A percentile compares a stretch with the other conserved stretches of the same genome.
Evolutionary conservation across 129 eudicot species (phyloP).

Genomic region (Solidago caesia): DNA sequence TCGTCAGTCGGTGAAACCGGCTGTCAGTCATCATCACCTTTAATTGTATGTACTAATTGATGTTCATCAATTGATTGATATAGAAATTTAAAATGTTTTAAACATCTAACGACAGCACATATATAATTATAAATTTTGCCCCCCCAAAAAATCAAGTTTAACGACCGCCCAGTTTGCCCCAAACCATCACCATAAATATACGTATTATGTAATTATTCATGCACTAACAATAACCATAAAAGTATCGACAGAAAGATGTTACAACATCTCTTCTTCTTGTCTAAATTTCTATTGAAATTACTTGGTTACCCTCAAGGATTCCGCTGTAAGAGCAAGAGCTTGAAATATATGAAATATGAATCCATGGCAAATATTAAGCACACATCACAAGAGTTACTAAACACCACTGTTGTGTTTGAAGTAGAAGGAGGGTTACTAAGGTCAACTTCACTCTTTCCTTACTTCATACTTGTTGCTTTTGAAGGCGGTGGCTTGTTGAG

Average conservation of each 20-base stretch:
- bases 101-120: too few relatives aligned
- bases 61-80: too few relatives aligned
- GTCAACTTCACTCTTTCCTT: constrained; percentile 56
- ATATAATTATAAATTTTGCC: too few relatives aligned
- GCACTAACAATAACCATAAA: constrained; percentile 10
- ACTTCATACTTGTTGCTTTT: constrained; percentile 71
- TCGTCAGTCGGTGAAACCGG: too few relatives aligned
- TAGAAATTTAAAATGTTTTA: too few relatives aligned
- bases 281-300: constrained; percentile 32
- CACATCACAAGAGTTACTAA: constrained; percentile 24
- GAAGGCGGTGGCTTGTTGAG: constrained; percentile 61
- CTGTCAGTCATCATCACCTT: too few relatives aligned
- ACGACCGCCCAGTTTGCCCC: too few relatives aligned
- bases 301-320: constrained; percentile 32
- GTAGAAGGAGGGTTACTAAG: constrained; percentile 46
- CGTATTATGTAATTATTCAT: constrained; percentile 4
- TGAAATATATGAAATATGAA: constrained; percentile 28
- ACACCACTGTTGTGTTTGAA: constrained; percentile 34
- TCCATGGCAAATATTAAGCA: constrained; percentile 24
- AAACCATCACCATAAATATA: constrained; percentile 1
- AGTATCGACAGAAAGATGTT: constrained; percentile 33
- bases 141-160: too few relatives aligned
- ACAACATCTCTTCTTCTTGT: constrained; percentile 27
- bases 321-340: constrained; percentile 30
- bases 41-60: too few relatives aligned